Evolutionary conservation across 2,329 filamentous ascomycete species (phyloP), one percentile per base, ranked within the genome.

Genomic region (Fusarium dimerum): DNA sequence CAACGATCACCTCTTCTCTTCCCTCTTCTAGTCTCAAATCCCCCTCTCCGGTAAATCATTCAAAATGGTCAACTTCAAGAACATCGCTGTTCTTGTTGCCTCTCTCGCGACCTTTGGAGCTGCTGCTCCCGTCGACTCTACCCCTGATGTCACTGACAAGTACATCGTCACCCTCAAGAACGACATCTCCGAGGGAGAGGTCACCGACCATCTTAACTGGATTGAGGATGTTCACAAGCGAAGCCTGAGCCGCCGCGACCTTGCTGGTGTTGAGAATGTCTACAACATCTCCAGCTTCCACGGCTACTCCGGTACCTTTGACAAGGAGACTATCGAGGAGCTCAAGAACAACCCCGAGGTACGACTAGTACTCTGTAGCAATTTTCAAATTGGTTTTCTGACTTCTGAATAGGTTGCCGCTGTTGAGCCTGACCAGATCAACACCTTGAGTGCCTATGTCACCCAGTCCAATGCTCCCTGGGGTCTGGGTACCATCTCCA

Each of bases 111-210:
- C 32, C 13, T 10, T 36, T 36, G 32, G 10, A 36, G 13, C 32
- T 36, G 32, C 32, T 12, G 32, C 32, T 36, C 32, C 32, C 32
- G 13, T 15, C 32, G 32, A 36, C 32, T 11, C 10, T 11, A 36
- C 32, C 13, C 32, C 32, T 15, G 32, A 36, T 36, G 32, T 74
- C 32, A 61, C 70, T 16, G 69, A 67, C 47, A 76, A 75, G 43
- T 87, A 83, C 68, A 85, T 86, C 59, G 78, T 86, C 29, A 81
- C 85, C 36, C 83, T 85, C 66, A 82, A 85, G 65, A 48, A 50
- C 0, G 53, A 57, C 16, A 11, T 59, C 9, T 71, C 71, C 54
- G 76, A 73, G 43, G 71, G 72, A 53, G 69, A 68, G 40, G 67
- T 84, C 57, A 68, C 73, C 38, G 68, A 70, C 26, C 78, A 84